Evolutionary conservation across 2,329 filamentous ascomycete genomes (phyloP), one percentile per base, ranked within the genome.

Genomic region (Fusarium secorum): DNA sequence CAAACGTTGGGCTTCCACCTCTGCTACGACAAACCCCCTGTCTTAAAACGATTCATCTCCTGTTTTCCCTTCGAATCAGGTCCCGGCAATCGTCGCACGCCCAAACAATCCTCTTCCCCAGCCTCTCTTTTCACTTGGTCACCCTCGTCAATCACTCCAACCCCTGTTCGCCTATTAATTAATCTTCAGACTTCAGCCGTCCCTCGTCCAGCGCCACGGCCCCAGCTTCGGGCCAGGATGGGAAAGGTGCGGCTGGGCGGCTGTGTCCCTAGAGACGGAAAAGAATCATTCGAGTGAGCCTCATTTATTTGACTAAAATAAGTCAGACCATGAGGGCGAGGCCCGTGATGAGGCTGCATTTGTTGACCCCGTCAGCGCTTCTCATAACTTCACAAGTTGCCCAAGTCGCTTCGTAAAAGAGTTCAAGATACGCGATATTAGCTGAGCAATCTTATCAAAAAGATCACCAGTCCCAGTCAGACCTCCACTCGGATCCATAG

Each of bases 281-380:
- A 39, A 44, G 32, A 71, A 68, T 52, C 58, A 60, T 57, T 64
- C 61, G 54, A 57, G 58, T 53, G 64, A 71, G 64, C 68, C 68
- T 71, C 68, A 64, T 58, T 58, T 41, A 41, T 52, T 56, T 30
- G 45, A 56, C 58, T 44, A 30, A 45, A 26, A 51, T 20, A 35
- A 35, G n/a, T 36, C 39, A 35, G 45, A 28, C n/a, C 28, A 11
- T 33, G 41, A 41, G 32, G n/a, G 42, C 36, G 22, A 55, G 32
- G 13, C 28, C n/a, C 41, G 35, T 59, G 44, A 63, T 35, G 55
- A 57, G 22, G 18, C 45, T 59, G 24, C 24, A 28, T 67, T 38
- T 66, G 32, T 30, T 54, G 28, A 22, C 41, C 6, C 36, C 11
- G 28, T 30, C 33, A 54, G 30, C 35, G 39, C 62, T 28, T 28